Evolutionary conservation across 2,329 filamentous ascomycete species (phyloP), one percentile per base, ranked within the genome.

Genomic region (Cercospora beticola): DNA sequence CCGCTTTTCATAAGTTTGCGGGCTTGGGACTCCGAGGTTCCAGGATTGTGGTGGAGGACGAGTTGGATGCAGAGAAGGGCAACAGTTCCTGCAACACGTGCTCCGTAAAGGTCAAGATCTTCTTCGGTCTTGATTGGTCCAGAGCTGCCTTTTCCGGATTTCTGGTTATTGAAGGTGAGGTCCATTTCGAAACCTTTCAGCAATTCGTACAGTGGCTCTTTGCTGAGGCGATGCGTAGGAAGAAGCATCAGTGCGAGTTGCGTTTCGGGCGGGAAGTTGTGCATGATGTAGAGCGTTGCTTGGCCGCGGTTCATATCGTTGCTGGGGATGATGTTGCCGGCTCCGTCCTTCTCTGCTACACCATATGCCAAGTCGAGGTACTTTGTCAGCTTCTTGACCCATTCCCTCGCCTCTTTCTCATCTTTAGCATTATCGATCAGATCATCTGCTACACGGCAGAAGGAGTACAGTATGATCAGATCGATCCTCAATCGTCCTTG

Each of bases 401-500:
- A 91, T 8, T 79, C 73, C 28, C 80, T 79, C 5, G 89, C 88
- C 72, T 89, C 86, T 0, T 81, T 75, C 0, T 81, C 76, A 1
- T 82, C 83, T 1, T 79, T 73, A 0, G 90, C 86, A 68, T 92
- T 86, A 72, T 93, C 90, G 8, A 93, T 86, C 4, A 93, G 81
- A 73, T 93, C 90, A 76, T 93, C 91, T 1, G 89, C 89, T 9
- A 92, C 86, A 10, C 90, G 85, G 73, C 90, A 93, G 76, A 92
- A 92, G 0, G 89, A 90, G 75, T 92, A 92, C 4, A 93, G 79
- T 1, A 91, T 79, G 28, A 91, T 84, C 12, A 93, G 77, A 72
- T 93, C 90, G 31, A 90, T 88, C 5, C 90, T 85, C 7, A 93
- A 80, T 26, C 88, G 85, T 1, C 90, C 90, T 46, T 87, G 84